These are phyloP conservation scores for Vaccinium darrowii DNA, from an alignment of 148 eudicot genomes.

Conservation along the genomic window DNA sequence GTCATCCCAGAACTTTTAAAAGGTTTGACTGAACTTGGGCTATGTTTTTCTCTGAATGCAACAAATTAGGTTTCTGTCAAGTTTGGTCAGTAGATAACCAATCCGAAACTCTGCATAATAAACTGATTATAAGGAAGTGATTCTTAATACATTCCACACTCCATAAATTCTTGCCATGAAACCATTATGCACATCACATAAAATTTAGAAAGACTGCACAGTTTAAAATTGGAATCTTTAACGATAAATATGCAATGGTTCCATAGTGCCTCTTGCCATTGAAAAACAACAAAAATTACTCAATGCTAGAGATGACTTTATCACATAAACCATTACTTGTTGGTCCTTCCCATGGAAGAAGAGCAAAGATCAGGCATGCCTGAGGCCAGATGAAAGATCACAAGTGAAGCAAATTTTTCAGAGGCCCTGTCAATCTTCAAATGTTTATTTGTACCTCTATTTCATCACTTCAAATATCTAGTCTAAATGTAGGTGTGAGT, in stretches of 20 bases:
- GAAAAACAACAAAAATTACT: background rate
- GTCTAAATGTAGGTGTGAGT: background rate
- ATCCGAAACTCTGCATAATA: background rate
- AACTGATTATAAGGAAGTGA: background rate
- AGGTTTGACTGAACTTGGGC: background rate
- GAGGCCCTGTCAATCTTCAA: background rate
- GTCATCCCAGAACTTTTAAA: background rate
- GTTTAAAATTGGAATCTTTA: background rate
- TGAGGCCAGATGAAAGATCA: background rate
- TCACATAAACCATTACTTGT: background rate
- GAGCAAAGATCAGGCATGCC: background rate
- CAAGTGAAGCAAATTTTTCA: background rate
- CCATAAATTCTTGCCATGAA: background rate
- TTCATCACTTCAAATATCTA: background rate
- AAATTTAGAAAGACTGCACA: background rate
- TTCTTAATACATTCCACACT: background rate
- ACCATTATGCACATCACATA: background rate
- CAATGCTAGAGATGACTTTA: background rate
- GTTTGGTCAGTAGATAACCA: background rate
- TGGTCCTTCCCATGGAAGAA: background rate
- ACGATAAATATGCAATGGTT: background rate
- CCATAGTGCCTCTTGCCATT: background rate
- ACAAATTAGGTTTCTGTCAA: background rate
- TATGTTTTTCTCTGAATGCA: background rate
- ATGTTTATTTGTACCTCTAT: background rate